Conservation (phyloP, 164 flowering plant species). For the Hamamelis virginiana region DNA sequence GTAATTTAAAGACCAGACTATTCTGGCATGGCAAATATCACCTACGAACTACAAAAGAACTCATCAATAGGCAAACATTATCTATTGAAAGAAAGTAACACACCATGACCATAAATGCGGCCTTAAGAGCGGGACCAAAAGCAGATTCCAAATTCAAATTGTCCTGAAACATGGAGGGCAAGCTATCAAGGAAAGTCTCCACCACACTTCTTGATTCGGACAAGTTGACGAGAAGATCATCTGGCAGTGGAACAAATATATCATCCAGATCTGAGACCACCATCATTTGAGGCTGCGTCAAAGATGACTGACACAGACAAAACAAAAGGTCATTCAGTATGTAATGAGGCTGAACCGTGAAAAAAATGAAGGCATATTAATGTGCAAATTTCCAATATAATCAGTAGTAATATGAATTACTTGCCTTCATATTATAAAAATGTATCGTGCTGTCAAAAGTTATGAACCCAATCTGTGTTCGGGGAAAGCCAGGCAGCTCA, state of each 20-base stretch:
- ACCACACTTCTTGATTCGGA: constrained; percentile 92
- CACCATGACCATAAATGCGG: constrained; percentile 93
- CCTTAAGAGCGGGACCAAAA: constrained; percentile 95
- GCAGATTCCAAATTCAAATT: constrained; percentile 90
- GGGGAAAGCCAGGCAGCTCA: constrained; percentile 80
- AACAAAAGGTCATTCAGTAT: constrained; percentile 14
- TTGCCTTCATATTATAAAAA: constrained; percentile 94
- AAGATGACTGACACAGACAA: constrained; percentile 69
- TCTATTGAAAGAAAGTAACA: constrained; percentile 17
- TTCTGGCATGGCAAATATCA: not conserved
- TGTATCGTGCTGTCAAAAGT: constrained; percentile 96
- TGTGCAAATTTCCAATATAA: not conserved
- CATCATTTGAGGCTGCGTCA: constrained; percentile 98
- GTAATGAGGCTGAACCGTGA: not conserved
- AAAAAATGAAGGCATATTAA: not conserved
- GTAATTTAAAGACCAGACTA: not conserved
- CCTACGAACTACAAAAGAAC: not conserved
- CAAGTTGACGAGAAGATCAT: constrained; percentile 96
- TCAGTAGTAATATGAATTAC: constrained; percentile 18
- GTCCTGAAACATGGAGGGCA: constrained; percentile 92
- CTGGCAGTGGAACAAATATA: constrained; percentile 90
- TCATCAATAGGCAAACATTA: not conserved
- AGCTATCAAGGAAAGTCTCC: constrained; percentile 87
- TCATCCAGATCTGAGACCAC: constrained; percentile 96
- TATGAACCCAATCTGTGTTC: constrained; percentile 96